Evolutionary conservation across 179 eudicot species (phyloP).

Genomic region (Beta corolliflora): DNA sequence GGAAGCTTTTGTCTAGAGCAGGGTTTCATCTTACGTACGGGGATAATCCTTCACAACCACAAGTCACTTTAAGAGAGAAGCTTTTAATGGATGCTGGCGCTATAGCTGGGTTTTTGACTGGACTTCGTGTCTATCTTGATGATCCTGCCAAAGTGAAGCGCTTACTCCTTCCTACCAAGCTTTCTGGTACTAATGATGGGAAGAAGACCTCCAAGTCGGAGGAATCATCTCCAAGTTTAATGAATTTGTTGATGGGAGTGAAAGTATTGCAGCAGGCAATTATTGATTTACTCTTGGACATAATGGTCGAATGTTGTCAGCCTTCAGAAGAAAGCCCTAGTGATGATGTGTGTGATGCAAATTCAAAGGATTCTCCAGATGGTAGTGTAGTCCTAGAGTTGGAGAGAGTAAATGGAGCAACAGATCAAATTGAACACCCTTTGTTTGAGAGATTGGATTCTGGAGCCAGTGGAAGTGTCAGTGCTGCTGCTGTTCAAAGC

Average conservation of each 20-base stretch:
- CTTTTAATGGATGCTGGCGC: slow-evolving; percentile 99
- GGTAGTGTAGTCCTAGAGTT: slow-evolving; percentile 51
- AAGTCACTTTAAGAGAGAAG: slow-evolving; percentile 95
- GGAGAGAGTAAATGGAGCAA: slow-evolving; percentile 61
- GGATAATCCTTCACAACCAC: slow-evolving; percentile 90
- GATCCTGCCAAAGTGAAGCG: slow-evolving; percentile 98
- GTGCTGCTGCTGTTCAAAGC: slow-evolving; percentile 72
- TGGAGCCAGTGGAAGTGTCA: slow-evolving; percentile 45
- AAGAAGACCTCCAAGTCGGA: slow-evolving; percentile 62
- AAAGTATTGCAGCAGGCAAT: slow-evolving; percentile 99
- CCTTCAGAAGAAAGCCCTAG: slow-evolving; percentile 69
- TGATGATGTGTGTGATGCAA: slow-evolving; percentile 54
- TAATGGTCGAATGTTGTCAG: slow-evolving; percentile 99
- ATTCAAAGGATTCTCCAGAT: slow-evolving; percentile 53
- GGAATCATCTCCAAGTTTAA: slow-evolving; percentile 87
- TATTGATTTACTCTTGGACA: slow-evolving; percentile 93
- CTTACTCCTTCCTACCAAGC: slow-evolving; percentile 91
- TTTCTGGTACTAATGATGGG: slow-evolving; percentile 69
- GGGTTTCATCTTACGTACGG: slow-evolving; percentile 96
- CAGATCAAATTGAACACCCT: slow-evolving; percentile 46
- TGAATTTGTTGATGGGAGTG: slow-evolving; percentile 99
- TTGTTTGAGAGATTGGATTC: slow-evolving; percentile 66
- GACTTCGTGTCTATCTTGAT: slow-evolving; percentile 94
- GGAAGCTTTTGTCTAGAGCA: slow-evolving; percentile 92
- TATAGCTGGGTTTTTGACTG: slow-evolving; percentile 94